Base-by-base conservation (phyloP, 768 basidiomycete genomes). In the Mycena floridula region DNA sequence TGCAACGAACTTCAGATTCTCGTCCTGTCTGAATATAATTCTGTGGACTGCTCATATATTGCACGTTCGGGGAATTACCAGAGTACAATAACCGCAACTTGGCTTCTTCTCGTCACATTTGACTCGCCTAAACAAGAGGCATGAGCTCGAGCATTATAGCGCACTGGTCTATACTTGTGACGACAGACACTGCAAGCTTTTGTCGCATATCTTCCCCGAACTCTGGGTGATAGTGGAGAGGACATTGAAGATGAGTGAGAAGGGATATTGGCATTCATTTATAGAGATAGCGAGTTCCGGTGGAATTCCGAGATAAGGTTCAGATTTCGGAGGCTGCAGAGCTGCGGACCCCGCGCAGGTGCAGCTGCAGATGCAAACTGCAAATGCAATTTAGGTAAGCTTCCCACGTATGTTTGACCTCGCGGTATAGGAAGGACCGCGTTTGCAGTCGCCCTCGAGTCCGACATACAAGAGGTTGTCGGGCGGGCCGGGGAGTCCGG, bases 51-150 rank as follows among this genome's bases (percentile, higher is more conserved):
- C 23, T 52, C 61, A 25, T 37, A 72, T 71, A 56, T 73, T 71
- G 40, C 58, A 58, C 27, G 59, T 53, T 41, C 70, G 64, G 6
- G 70, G 70, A 42, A 61, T 59, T 13, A 45, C 44, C 25, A 21
- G 20, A 30, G 56, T 50, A 53, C 74, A 74, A 16, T 68, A 62
- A 38, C 60, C 57, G 49, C 74, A 76, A 24, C 64, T 54, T 28
- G 74, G 74, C 49, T 67, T 68, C 35, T 52, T 50, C 23, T 71
- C 74, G 49, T 70, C 70, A 55, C 74, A 76, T 52, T 68, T 72
- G 11, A 63, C 68, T 50, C 73, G 73, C 54, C 73, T 73, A 23
- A 32, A 25, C 35, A 37, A 26, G 20, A 36, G 35, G n/a, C n/a
- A n/a, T n/a, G n/a, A n/a, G n/a, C n/a, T n/a, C n/a, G n/a, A n/a